Conservation (phyloP, 108 stramenopile genomes). For the Chaetoceros muelleri region DNA sequence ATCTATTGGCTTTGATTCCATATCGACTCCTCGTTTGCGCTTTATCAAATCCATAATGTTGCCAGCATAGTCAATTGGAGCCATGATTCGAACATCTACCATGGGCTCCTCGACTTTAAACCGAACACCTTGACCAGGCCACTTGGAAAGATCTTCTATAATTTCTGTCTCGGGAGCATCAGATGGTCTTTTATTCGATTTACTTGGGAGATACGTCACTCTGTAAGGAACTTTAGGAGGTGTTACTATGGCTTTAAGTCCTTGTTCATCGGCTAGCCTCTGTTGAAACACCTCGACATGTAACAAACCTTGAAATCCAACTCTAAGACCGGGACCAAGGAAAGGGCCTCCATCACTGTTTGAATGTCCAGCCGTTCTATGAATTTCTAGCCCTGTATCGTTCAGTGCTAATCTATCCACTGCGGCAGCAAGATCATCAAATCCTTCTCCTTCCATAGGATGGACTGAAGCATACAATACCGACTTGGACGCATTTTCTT, state of each 20-base stretch:
- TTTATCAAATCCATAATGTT: conserved; percentile 79
- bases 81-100: conserved; percentile 67
- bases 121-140: conserved; percentile 48
- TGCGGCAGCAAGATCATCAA: conserved; percentile 83
- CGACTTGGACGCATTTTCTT: conserved; percentile 33
- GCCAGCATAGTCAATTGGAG: conserved; percentile 76
- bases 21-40: conserved; percentile 53
- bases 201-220: conserved; percentile 64
- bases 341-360: conserved; percentile 61
- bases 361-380: conserved; percentile 35
- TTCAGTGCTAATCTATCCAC: conserved; percentile 89
- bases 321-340: conserved; percentile 87
- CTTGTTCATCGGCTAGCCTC: conserved; percentile 90
- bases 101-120: conserved; percentile 80
- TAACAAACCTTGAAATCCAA: conserved; percentile 94
- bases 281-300: conserved; percentile 98
- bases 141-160: conserved; percentile 72
- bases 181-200: conserved; percentile 60
- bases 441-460: conserved; percentile 84
- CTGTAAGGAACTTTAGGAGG: conserved; percentile 95
- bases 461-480: conserved; percentile 94
- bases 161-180: conserved; percentile 63
- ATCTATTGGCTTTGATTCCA: conserved; percentile 69
- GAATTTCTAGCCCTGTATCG: conserved; percentile 83
- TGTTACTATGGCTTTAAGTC: conserved; percentile 91